Evolutionary conservation across 345 rosid genomes (phyloP).

Genomic region (Eucalyptus viminalis): DNA sequence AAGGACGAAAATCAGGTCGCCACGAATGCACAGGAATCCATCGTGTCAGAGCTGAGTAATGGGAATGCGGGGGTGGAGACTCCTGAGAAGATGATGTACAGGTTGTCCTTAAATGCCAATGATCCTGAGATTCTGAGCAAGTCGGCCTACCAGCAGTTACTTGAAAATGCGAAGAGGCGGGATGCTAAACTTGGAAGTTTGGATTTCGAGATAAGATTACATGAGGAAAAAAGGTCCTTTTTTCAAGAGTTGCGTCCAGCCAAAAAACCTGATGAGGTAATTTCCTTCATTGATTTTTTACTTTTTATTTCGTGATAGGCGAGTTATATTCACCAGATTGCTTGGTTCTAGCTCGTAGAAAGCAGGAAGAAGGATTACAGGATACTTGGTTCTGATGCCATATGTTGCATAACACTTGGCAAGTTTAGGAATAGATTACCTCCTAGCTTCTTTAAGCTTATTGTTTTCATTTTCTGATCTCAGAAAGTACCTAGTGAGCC

Average conservation of each 20-base stretch:
- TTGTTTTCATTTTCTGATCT: neutral
- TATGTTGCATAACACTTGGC: neutral
- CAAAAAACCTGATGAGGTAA: constrained; percentile 30
- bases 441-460: neutral
- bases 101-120: constrained; percentile 19
- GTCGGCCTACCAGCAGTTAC: constrained; percentile 51
- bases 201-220: constrained; percentile 44
- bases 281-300: constrained; percentile 12
- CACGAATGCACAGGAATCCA: constrained; percentile 5
- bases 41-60: constrained; percentile 20
- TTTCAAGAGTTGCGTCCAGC: constrained; percentile 25
- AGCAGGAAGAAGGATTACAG: neutral
- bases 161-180: constrained; percentile 40
- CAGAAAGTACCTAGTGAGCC: constrained; percentile 52
- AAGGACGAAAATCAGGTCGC: constrained; percentile 15
- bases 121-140: constrained; percentile 17
- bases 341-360: neutral
- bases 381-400: neutral
- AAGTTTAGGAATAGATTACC: neutral
- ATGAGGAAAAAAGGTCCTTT: constrained; percentile 23
- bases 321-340: neutral
- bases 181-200: constrained; percentile 28
- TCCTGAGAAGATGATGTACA: constrained; percentile 26
- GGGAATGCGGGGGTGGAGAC: constrained; percentile 26
- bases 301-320: neutral